These are phyloP conservation scores for Salix caprea DNA, from an alignment of 345 rosid genomes.

Conservation along the genomic window DNA sequence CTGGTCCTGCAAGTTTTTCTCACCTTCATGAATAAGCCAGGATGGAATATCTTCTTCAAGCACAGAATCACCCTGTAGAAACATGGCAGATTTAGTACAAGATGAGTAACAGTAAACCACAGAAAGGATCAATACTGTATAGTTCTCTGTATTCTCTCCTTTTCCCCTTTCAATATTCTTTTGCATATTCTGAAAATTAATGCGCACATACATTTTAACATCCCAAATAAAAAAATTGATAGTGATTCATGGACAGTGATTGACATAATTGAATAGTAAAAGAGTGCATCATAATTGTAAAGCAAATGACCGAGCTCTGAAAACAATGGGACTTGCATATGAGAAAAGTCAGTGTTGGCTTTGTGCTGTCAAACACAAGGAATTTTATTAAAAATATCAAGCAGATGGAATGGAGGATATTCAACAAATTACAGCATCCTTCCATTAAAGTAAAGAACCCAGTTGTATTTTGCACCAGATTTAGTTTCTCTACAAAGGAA, in stretches of 20 bases:
- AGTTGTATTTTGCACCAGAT: background rate
- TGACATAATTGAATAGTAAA: background rate
- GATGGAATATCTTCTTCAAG: slow-evolving; percentile 26
- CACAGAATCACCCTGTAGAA: slow-evolving; percentile 26
- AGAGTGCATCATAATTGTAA: background rate
- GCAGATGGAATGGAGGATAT: background rate
- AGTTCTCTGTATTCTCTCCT: background rate
- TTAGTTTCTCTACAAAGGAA: background rate
- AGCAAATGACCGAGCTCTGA: background rate
- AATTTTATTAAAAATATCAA: background rate
- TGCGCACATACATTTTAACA: too few species aligned
- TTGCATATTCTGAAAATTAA: too few species aligned
- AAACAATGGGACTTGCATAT: background rate
- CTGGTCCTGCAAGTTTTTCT: slow-evolving; percentile 15
- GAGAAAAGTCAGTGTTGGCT: background rate
- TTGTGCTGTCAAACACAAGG: background rate
- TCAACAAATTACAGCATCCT: background rate
- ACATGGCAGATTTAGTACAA: slow-evolving; percentile 4
- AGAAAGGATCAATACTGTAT: background rate
- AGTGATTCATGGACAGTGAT: background rate
- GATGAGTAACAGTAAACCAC: background rate
- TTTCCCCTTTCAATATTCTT: background rate
- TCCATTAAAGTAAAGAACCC: background rate
- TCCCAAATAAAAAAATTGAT: background rate
- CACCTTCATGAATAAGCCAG: slow-evolving; percentile 20